phyloP scores from a whole-genome alignment of 2,329 filamentous ascomycete genomes.

The Xenosphaeropsis pyriputrescens region DNA sequence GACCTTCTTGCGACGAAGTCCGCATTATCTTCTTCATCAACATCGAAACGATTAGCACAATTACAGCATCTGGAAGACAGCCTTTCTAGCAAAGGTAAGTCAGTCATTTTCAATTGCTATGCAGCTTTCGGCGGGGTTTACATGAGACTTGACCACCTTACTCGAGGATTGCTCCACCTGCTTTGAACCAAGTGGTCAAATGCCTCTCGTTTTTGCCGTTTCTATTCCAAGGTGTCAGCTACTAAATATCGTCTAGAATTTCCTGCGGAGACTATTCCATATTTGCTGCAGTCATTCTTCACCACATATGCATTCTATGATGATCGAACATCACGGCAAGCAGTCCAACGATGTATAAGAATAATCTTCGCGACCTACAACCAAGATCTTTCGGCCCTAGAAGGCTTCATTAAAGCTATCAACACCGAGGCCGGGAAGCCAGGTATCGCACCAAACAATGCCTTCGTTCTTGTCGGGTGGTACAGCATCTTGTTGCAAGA shows the following conservation, averaged over 20 bases:
- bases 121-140: no score
- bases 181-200: no score
- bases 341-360: conserved; percentile 67
- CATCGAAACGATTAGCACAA: conserved; percentile 40
- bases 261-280: no score
- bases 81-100: conserved; percentile 37
- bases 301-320: conserved; percentile 76
- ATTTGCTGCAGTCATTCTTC: conserved; percentile 55
- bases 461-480: conserved; percentile 88
- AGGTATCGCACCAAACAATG: conserved; percentile 63
- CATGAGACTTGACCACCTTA: no score
- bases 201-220: no score
- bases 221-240: no score
- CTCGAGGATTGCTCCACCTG: no score
- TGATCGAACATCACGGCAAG: conserved; percentile 71
- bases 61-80: conserved; percentile 41
- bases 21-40: conserved; percentile 43
- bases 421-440: conserved; percentile 61
- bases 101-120: neutral
- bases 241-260: no score
- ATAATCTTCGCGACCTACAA: conserved; percentile 45
- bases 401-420: conserved; percentile 50
- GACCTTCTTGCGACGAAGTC: conserved; percentile 35
- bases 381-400: conserved; percentile 40
- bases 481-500: conserved; percentile 65